Evolutionary conservation across 805 yeast species (phyloP), one percentile per base, ranked within the genome.

Genomic region (Spathaspora boniae): DNA sequence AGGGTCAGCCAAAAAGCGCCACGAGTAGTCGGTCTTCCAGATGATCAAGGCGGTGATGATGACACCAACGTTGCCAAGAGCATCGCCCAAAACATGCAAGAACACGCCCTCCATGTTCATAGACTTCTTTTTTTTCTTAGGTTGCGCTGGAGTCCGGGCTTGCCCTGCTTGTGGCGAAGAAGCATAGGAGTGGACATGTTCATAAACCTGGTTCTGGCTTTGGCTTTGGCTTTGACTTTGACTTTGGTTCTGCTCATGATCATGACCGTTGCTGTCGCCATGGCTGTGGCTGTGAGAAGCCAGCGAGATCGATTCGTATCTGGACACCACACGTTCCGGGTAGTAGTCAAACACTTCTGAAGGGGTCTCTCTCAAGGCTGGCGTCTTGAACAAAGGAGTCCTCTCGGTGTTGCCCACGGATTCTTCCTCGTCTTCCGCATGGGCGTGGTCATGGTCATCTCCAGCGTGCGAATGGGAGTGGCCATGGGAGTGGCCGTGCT

Each of bases 81-180:
- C 98, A 60, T 91, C 98, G 29, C 98, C 98, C 48, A 93, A 44
- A 9, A 93, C 98, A 54, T 91, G 98, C 53, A 91, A 69, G 54
- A 86, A 93, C 3, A 91, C 97, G 44, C 98, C 98, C 51, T 86
- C 89, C 97, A 91, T 91, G 61, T 93, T 91, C 67, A 91, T 68
- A n/a, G 96, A 85, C 53, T 74, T 78, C 21, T 60, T 49, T 11
- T 34, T 27, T 34, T 56, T 52, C 22, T n/a, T 4, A n/a, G 21
- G 29, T n/a, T n/a, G n/a, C n/a, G n/a, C n/a, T n/a, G n/a, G n/a
- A n/a, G n/a, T n/a, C n/a, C n/a, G n/a, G n/a, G n/a, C 5, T 7
- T 11, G 4, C 11, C 6, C 17, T 26, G 16, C 5, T 19, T 6
- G 4, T 7, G 11, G 6, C 5, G 35, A 16, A 21, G 23, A 29